These are phyloP conservation scores for Fusarium coffeatum DNA, from an alignment of 2,329 filamentous ascomycete genomes.

Conservation along the genomic window DNA sequence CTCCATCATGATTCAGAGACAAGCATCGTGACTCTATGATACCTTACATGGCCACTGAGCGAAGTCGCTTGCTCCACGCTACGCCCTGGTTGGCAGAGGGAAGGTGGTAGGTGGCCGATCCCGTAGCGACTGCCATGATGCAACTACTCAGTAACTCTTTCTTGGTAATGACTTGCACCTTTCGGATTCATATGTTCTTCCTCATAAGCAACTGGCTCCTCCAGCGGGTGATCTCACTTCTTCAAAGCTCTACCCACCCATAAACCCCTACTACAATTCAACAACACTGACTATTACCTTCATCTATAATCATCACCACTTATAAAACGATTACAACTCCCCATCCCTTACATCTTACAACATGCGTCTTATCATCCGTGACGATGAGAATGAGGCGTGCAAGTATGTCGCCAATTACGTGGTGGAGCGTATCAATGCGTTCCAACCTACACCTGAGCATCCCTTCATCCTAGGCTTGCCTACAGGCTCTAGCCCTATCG, in stretches of 20 bases:
- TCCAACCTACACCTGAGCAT: slow-evolving; percentile 75
- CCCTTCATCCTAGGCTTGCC: slow-evolving; percentile 87
- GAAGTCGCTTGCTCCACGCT: slow-evolving; percentile 26
- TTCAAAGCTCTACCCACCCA: slow-evolving; percentile 1
- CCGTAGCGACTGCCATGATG: slow-evolving; percentile 26
- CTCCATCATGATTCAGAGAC: slow-evolving; percentile 3
- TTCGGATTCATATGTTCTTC: neutral
- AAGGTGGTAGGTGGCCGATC: slow-evolving; percentile 11
- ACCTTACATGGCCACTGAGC: slow-evolving; percentile 26
- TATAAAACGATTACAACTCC: slow-evolving; percentile 23
- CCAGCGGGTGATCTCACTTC: slow-evolving; percentile 6
- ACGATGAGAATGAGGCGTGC: slow-evolving; percentile 75
- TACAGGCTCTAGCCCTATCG: slow-evolving; percentile 83
- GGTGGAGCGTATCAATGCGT: slow-evolving; percentile 82
- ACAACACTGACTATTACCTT: neutral
- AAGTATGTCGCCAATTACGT: slow-evolving; percentile 85
- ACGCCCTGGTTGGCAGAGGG: slow-evolving; percentile 20
- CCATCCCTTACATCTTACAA: slow-evolving; percentile 44
- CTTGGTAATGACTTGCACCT: slow-evolving; percentile 7
- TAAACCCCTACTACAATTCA: neutral
- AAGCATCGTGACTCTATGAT: slow-evolving; percentile 18
- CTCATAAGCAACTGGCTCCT: slow-evolving; percentile 35
- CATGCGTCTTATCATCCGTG: slow-evolving; percentile 87
- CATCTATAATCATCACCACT: slow-evolving; percentile 11
- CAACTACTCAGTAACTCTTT: slow-evolving; percentile 23